These are phyloP conservation scores for Porcisia deanei DNA, from an alignment of 208 protist species.

Conservation along the genomic window DNA sequence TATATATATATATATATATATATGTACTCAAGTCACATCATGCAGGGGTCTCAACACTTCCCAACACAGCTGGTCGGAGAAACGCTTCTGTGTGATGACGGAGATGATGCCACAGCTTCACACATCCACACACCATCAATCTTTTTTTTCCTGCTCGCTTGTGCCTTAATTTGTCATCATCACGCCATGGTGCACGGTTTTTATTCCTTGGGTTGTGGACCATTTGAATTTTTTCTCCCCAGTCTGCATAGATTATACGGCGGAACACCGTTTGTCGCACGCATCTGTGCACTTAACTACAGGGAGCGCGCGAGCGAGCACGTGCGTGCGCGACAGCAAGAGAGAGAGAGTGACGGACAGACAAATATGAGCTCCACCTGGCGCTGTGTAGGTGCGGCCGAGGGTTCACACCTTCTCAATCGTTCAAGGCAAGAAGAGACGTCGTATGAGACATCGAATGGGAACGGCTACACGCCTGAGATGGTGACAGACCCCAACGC, in stretches of 20 bases:
- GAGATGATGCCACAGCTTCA: no score
- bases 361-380: conserved; percentile 9
- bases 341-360: not conserved
- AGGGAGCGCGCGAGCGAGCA: not conserved
- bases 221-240: not conserved
- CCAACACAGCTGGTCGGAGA: no score
- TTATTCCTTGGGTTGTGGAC: not conserved
- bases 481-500: conserved; percentile 16
- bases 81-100: no score
- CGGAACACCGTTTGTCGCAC: no score
- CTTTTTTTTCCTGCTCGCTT: not conserved
- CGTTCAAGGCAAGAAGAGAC: conserved; percentile 23
- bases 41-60: no score
- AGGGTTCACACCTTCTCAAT: conserved; percentile 13
- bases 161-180: not conserved
- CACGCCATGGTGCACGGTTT: not conserved
- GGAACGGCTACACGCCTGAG: conserved; percentile 25
- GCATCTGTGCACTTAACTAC: not conserved
- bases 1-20: no score
- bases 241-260: no score
- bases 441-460: conserved; percentile 14
- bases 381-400: conserved; percentile 3
- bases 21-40: no score
- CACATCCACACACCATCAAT: not conserved
- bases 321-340: no score